These are phyloP conservation scores for Entomortierella beljakovae DNA, from an alignment of 192 early-diverging fungal species.

Conservation along the genomic window DNA sequence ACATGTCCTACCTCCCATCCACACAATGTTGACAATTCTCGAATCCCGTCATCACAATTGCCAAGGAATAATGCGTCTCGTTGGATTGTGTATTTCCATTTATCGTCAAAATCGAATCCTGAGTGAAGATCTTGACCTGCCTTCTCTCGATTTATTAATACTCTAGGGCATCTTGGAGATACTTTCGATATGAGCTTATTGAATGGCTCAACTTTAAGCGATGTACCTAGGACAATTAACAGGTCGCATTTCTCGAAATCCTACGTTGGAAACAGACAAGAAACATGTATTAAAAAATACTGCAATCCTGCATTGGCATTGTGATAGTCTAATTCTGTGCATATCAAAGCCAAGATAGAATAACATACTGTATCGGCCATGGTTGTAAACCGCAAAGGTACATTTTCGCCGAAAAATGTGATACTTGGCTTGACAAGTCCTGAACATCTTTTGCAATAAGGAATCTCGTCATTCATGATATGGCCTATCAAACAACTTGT, in stretches of 20 bases:
- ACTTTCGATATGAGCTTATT: constrained; percentile 80
- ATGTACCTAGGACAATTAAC: constrained; percentile 95
- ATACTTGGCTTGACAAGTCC: constrained; percentile 94
- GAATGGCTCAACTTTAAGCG: constrained; percentile 92
- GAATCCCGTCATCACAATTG: constrained; percentile 85
- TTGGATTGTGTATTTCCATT: constrained; percentile 61
- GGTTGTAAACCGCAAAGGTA: constrained; percentile 82
- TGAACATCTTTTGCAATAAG: constrained; percentile 76
- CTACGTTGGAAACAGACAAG: constrained; percentile 5
- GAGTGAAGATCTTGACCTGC: constrained; percentile 72
- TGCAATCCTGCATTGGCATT: too few species aligned
- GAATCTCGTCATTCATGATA: constrained; percentile 70
- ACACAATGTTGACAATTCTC: constrained; percentile 73
- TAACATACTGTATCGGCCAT: constrained; percentile 22
- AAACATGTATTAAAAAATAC: too few species aligned
- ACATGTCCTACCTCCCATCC: constrained; percentile 77
- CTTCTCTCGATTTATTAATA: constrained; percentile 91
- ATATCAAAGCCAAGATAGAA: not conserved
- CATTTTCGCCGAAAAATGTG: constrained; percentile 93
- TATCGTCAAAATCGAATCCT: constrained; percentile 89
- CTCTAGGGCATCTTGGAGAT: constrained; percentile 72
- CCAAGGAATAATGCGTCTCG: constrained; percentile 88
- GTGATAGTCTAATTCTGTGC: too few species aligned
- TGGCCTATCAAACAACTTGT: constrained; percentile 24
- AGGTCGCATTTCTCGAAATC: constrained; percentile 87